Evolutionary conservation across 805 yeast genomes (phyloP).

Genomic region (Wickerhamomyces xylosicus): DNA sequence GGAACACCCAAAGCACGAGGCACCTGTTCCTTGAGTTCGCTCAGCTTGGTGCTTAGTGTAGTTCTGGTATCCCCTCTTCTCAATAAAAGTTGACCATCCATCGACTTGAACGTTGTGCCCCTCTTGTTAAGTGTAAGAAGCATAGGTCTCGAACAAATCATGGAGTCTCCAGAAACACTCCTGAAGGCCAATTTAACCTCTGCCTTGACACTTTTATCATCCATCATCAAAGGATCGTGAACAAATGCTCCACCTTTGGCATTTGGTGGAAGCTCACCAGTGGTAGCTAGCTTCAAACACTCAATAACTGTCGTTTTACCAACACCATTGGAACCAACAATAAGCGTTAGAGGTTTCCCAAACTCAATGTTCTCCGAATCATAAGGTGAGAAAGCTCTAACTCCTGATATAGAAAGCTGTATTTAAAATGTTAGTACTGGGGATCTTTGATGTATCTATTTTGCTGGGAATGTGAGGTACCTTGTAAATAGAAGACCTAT

Average conservation of each 20-base stretch:
- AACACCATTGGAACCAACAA: conserved; percentile 93
- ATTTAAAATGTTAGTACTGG: background rate
- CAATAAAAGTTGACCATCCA: conserved; percentile 78
- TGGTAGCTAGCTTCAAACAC: conserved; percentile 86
- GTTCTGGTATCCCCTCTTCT: conserved; percentile 51
- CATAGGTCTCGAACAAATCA: conserved; percentile 83
- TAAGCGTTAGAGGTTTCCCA: conserved; percentile 81
- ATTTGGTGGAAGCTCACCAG: conserved; percentile 94
- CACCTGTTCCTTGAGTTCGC: conserved; percentile 73
- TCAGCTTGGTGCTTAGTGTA: conserved; percentile 69
- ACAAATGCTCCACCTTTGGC: conserved; percentile 93
- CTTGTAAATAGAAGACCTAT: conserved; percentile 18
- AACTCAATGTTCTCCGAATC: conserved; percentile 81
- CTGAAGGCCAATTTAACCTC: conserved; percentile 84
- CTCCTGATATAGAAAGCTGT: conserved; percentile 70
- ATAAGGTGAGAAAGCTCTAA: conserved; percentile 84
- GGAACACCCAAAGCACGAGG: conserved; percentile 85
- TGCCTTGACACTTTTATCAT: conserved; percentile 71
- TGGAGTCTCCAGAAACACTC: conserved; percentile 58
- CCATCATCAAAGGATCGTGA: conserved; percentile 79
- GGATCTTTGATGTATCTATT: background rate
- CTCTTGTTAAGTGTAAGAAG: conserved; percentile 58
- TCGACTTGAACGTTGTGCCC: conserved; percentile 69
- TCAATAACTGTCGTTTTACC: conserved; percentile 97
- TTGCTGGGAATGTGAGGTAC: conserved; percentile 8